A percentile compares a stretch with the other conserved stretches of the same genome.
phyloP scores from a whole-genome alignment of 2,329 filamentous ascomycete genomes.

The Helminthosporium solani region DNA sequence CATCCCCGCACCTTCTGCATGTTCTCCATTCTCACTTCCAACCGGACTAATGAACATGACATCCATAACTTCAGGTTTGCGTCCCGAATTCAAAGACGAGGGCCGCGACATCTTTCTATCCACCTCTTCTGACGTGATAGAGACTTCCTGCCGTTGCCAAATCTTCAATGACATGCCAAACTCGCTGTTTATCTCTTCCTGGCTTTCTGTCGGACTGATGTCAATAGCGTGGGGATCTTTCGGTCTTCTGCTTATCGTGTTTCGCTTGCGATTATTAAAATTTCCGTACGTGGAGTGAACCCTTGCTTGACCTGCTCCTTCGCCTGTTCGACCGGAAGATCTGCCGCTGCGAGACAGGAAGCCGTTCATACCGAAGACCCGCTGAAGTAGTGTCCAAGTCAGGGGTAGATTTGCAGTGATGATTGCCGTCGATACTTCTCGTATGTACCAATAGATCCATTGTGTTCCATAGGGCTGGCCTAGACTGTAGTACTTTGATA shows the following conservation, averaged over 20 bases:
- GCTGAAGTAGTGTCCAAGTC: conserved; percentile 50
- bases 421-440: conserved; percentile 57
- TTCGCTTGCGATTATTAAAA: conserved; percentile 3
- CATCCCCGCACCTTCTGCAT: not conserved
- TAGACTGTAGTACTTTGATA: conserved; percentile 56
- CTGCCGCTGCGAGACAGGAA: conserved; percentile 11
- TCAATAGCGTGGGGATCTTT: conserved; percentile 7
- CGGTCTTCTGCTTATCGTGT: not conserved
- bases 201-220: conserved; percentile 8
- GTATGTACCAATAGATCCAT: conserved; percentile 58
- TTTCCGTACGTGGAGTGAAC: conserved; percentile 7
- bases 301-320: not conserved
- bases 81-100: conserved; percentile 1
- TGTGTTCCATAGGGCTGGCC: conserved; percentile 51
- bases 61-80: not conserved
- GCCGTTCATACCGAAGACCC: conserved; percentile 40
- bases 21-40: not conserved
- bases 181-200: conserved; percentile 7
- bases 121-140: conserved; percentile 3
- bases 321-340: conserved; percentile 3
- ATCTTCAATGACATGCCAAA: conserved; percentile 6
- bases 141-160: conserved; percentile 5
- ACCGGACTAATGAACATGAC: not conserved
- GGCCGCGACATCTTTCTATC: not conserved
- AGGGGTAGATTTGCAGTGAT: conserved; percentile 50